These are phyloP conservation scores for Ephemerocybe angulata DNA, from an alignment of 768 basidiomycete genomes.

Conservation along the genomic window DNA sequence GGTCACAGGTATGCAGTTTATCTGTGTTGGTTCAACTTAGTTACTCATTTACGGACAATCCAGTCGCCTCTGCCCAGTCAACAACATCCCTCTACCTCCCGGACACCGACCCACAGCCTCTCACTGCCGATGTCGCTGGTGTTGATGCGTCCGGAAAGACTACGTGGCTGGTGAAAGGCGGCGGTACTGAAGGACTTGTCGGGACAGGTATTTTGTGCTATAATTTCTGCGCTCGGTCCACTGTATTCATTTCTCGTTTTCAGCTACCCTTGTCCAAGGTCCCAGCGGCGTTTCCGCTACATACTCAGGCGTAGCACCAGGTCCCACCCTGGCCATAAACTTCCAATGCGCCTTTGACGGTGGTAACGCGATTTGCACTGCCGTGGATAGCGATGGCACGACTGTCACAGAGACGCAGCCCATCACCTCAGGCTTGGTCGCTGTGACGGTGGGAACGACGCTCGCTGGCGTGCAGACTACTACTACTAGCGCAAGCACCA, in stretches of 20 bases:
- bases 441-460: not conserved
- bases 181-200: slow-evolving; percentile 11
- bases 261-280: slow-evolving; percentile 27
- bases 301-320: slow-evolving; percentile 10
- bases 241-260: not conserved
- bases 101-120: slow-evolving; percentile 24
- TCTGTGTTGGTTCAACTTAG: no score
- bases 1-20: no score
- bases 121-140: slow-evolving; percentile 25
- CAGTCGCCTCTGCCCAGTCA: slow-evolving; percentile 19
- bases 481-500: not conserved
- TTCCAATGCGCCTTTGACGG: slow-evolving; percentile 16
- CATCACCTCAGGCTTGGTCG: not conserved
- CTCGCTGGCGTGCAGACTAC: slow-evolving; percentile 11
- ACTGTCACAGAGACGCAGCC: slow-evolving; percentile 18
- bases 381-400: slow-evolving; percentile 10
- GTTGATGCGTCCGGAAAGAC: slow-evolving; percentile 23
- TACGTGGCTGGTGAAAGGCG: slow-evolving; percentile 24
- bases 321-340: slow-evolving; percentile 18
- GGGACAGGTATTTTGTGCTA: slow-evolving; percentile 25
- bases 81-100: slow-evolving; percentile 22
- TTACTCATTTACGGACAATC: no score
- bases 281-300: slow-evolving; percentile 18
- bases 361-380: slow-evolving; percentile 21
- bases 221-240: not conserved